Base-by-base conservation (phyloP, 768 basidiomycete genomes). In the Tulasnella sp. region DNA sequence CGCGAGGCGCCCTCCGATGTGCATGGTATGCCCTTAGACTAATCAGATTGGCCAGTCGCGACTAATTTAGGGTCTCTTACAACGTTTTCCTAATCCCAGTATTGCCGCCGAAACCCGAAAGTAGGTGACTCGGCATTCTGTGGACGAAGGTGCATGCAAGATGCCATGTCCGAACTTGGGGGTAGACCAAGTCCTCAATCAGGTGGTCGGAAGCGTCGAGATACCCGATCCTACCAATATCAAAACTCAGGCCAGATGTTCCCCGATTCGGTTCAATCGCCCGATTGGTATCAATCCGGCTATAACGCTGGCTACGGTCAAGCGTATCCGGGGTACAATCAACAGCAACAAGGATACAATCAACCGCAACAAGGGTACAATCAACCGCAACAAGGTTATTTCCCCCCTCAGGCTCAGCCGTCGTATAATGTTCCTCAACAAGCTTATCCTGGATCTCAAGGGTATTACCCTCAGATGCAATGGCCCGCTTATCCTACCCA, bases 121-220 rank as follows among this genome's bases (percentile, higher is more conserved):
- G 64, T 69, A 31, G 64, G 34, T 37, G 64, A 37, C 18, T 69
- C 64, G 64, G 64, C 28, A 34, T 69, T 69, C 31, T 69, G 64
- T 18, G 64, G 64, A 37, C 64, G 31, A 20, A 69, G 64, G 34
- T 69, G 64, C 64, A 69, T 69, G 64, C 64, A 37, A 69, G 64
- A 69, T 37, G 64, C 64, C 64, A 69, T 69, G 28, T 31, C 28
- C 31, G 31, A 28, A 28, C 64, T 69, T 37, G 14, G 20, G 8
- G 18, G 14, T 11, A 16, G 34, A 69, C 24, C 8, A 18, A 18
- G 1, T 31, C n/a, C 64, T 34, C 34, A 31, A 28, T 28, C 31
- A 18, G 28, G 64, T 16, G 18, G 9, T 6, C 37, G 28, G 31
- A 69, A 69, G 11, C 64, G 64, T 37, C 11, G 64, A 14, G 64